Base-by-base conservation (phyloP, 2,329 filamentous ascomycete genomes). In the Fusarium beomiforme region DNA sequence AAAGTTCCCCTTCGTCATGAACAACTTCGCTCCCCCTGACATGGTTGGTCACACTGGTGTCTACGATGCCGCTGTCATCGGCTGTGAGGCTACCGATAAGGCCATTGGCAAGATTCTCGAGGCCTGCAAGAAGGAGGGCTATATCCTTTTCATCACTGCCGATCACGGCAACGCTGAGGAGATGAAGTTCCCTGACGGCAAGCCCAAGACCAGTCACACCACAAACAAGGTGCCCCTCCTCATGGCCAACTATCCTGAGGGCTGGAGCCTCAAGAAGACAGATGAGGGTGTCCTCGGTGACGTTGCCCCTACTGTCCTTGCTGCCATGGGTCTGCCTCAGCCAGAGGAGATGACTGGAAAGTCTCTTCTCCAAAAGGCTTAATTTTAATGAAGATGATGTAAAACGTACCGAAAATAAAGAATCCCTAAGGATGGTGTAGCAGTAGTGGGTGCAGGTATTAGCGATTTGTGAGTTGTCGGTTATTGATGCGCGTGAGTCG, bases 31-130 rank as follows among this genome's bases (percentile, higher is more conserved):
- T 43, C 96, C 96, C 43, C 96, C 96, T 21, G 96, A 99, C 85
- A 99, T 99, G 96, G 96, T 99, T 73, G 96, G 96, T 75, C 96
- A 99, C 86, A 99, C 96, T 14, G 96, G 96, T 79, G 94, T 97
- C 67, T 98, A 98, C 84, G 92, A 98, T 77, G 95, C 96, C 33
- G 96, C 96, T 62, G 91, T 99, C 70, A 80, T 96, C 78, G 96
- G 91, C 76, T 92, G 92, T 75, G 87, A 91, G 74, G 91, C 95
- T 74, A 99, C 96, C 16, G 96, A 99, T 83, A 93, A 92, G 85
- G 95, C 93, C 59, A 99, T 99, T 77, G 94, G 94, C 77, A 90
- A 91, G 81, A 95, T 99, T 76, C 94, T 93, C 78, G 95, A 98
- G 78, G 91, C 91, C 54, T 98, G 95, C 89, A 97, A 97, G 88